Conservation (phyloP, 2,329 filamentous ascomycete genomes). For the Endothia cerciana region DNA sequence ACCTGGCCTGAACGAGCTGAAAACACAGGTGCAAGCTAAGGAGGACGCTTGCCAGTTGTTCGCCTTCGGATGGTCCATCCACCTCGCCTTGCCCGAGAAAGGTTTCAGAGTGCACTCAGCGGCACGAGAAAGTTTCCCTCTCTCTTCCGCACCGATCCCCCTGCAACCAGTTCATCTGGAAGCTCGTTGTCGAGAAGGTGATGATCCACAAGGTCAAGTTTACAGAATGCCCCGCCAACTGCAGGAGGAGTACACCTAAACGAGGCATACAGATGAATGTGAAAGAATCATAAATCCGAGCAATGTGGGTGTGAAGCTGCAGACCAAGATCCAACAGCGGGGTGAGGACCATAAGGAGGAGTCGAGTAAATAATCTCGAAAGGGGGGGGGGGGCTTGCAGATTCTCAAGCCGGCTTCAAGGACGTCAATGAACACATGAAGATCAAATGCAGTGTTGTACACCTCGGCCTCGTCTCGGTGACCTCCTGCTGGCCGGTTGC, state of each 20-base stretch:
- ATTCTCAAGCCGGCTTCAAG: not conserved
- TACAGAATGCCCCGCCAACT: not conserved
- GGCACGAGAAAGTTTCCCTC: not conserved
- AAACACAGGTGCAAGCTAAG: not conserved
- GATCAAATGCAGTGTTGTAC: not conserved
- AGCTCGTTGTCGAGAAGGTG: not conserved
- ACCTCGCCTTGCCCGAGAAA: not conserved
- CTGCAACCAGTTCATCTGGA: not conserved
- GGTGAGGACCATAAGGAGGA: too few relatives aligned
- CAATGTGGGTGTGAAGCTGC: too few relatives aligned
- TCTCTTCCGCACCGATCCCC: not conserved
- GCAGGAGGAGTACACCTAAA: not conserved
- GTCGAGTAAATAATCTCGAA: not conserved
- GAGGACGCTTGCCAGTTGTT: conserved; percentile 2
- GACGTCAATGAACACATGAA: not conserved
- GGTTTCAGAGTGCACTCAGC: not conserved
- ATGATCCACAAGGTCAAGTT: not conserved
- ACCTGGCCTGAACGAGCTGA: not conserved
- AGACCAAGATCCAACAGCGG: too few relatives aligned
- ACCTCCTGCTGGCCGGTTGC: not conserved
- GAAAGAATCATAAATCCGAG: not conserved
- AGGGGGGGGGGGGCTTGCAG: not conserved
- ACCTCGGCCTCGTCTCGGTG: not conserved
- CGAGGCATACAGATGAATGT: not conserved
- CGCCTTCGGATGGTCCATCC: not conserved